phyloP scores from a whole-genome alignment of 352 stramenopile genomes.

The Saprolegnia diclina region DNA sequence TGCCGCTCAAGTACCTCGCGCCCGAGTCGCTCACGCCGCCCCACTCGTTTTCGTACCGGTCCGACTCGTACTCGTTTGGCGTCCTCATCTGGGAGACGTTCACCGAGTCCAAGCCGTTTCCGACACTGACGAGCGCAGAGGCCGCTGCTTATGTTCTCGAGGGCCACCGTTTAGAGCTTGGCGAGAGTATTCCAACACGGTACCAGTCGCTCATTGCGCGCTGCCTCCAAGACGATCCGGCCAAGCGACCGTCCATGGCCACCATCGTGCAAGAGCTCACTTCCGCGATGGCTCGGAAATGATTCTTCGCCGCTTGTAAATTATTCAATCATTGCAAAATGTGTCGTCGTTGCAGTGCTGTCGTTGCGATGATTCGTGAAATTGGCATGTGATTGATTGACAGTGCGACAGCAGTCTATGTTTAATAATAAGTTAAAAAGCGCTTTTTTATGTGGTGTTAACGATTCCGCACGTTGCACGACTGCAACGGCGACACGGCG shows the following conservation, averaged over 20 bases:
- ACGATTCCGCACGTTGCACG: too few relatives aligned
- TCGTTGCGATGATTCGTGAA: too few relatives aligned
- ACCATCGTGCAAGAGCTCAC: too few relatives aligned
- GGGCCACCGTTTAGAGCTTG: conserved; percentile 57
- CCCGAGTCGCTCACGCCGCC: conserved; percentile 71
- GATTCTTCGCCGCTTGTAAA: too few relatives aligned
- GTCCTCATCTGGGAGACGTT: conserved; percentile 82
- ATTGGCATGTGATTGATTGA: too few relatives aligned
- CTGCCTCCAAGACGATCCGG: conserved; percentile 60
- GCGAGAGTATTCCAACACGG: conserved; percentile 38
- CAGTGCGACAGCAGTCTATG: too few relatives aligned
- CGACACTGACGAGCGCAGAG: conserved; percentile 47
- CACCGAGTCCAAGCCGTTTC: conserved; percentile 48
- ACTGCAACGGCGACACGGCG: too few relatives aligned
- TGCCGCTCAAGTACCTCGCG: conserved; percentile 79
- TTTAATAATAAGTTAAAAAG: too few relatives aligned
- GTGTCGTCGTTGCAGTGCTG: too few relatives aligned
- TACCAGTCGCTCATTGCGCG: conserved; percentile 54
- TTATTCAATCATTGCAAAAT: too few relatives aligned
- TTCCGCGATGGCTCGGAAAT: too few relatives aligned
- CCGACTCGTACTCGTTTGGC: conserved; percentile 79
- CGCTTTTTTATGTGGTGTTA: too few relatives aligned
- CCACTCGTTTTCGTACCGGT: conserved; percentile 68
- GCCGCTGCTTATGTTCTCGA: conserved; percentile 63
- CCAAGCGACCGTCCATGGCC: conserved; percentile 57